Base-by-base conservation (phyloP, 2,329 filamentous ascomycete species). In the Ophiostoma australiae region DNA sequence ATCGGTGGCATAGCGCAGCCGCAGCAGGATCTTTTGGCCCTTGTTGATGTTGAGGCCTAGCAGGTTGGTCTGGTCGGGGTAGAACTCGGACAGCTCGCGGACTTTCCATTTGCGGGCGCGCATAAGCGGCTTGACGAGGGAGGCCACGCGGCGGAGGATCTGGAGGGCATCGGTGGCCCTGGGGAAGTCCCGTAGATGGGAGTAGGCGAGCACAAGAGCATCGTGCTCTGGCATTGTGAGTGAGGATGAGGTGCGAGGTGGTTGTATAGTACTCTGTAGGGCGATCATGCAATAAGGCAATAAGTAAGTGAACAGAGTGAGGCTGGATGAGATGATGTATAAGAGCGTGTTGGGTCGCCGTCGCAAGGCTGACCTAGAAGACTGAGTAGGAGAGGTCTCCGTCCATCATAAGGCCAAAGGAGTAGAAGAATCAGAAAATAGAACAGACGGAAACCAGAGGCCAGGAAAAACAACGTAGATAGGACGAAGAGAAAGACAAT, bases 101-200 rank as follows among this genome's bases (percentile, higher is more conserved):
- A 98, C 92, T 73, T 84, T 90, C 92, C 93, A 98, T 70, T 85
- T 85, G 63, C 92, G 88, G 67, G 92, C 92, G 74, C 93, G 86
- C 94, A 98, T 98, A 73, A 98, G 92, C 23, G 94, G 94, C 79
- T 97, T 97, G 73, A 97, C 94, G 71, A 96, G 81, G 35, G 93
- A 97, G 2, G 93, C 93, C 58, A 96, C 85, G 79, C 91, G 94
- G 76, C 89, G 91, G 33, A 98, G 84, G 71, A 87, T 87, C 48
- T 87, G 80, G 23, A 87, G 77, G 17, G 85, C 85, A 72, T 87
- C 85, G 20, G 78, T 76, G 27, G 83, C 81, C 2, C 84, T 82
- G 1, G 82, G 80, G 41, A 85, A 81, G 31, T 80, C 77, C 10
- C 77, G 78, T 70, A 87, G 76, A 74, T 87, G 85, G 48, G 82